Evolutionary conservation across 2,329 filamentous ascomycete species (phyloP), one percentile per base, ranked within the genome.

Genomic region (Colletotrichum euphorbiae): DNA sequence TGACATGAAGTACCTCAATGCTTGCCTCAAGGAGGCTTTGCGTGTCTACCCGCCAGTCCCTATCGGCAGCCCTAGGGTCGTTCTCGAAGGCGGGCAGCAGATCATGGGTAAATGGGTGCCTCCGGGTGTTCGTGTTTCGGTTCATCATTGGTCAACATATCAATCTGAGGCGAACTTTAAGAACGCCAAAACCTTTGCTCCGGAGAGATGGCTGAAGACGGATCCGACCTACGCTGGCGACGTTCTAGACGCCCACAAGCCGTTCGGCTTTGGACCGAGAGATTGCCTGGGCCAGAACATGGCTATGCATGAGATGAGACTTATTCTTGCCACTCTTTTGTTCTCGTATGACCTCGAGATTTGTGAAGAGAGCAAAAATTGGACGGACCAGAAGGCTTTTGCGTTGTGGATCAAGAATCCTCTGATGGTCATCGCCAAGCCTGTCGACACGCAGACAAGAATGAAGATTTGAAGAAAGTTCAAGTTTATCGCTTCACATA

Each of bases 281-380:
- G 85, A 83, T 40, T 89, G 86, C 67, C 81, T 89, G 33, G 87
- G 86, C 0, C 83, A 87, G 75, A 82, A 85, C 69, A 76, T 89
- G 48, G 87, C 84, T 2, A 82, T 86, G 77, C 79, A 85, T 24
- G 86, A 89, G 74, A 76, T 84, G n/a, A 82, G 82, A 62, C 77
- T 85, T 28, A 80, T 85, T 6, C 71, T 87, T 15, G 56, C 74
- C 12, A 71, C 62, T 3, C 40, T 61, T n/a, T 56, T 66, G 7
- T 66, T 62, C 43, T 9, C 45, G 3, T 62, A 36, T 5, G 43
- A 67, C 17, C 42, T 67, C 17, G 64, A 57, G 42, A 42, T 67
- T 0, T 62, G 64, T 19, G 51, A 51, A 4, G 58, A 67, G 2
- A 62, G 43, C 40, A 42, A 36, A 5, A 12, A 62, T 21, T 67